A percentile compares a stretch with the other conserved stretches of the same genome.
phyloP scores from a whole-genome alignment of 2,329 filamentous ascomycete species.

The Hymenoscyphus repandus region DNA sequence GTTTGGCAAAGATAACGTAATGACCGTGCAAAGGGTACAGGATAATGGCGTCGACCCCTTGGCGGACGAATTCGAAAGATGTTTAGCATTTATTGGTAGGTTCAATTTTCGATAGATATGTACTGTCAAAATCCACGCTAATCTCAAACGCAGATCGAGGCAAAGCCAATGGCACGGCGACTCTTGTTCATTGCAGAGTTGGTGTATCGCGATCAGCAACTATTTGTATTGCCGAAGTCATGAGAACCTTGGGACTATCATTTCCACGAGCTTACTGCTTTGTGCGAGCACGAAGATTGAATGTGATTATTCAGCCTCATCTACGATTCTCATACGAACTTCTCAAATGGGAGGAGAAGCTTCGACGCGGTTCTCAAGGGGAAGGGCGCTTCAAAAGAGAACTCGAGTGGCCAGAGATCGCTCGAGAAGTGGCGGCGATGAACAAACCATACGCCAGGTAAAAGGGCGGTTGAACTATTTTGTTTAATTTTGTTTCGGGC shows the following conservation, averaged over 20 bases:
- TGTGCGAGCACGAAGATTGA: conserved; percentile 83
- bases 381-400: conserved; percentile 60
- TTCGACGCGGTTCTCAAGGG: conserved; percentile 40
- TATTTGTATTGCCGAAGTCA: conserved; percentile 98
- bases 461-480: background rate
- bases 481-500: conserved; percentile 1
- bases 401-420: conserved; percentile 84
- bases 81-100: conserved; percentile 88
- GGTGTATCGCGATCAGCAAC: conserved; percentile 94
- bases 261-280: conserved; percentile 95
- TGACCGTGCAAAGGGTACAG: conserved; percentile 80
- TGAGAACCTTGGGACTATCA: conserved; percentile 73
- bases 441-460: conserved; percentile 85
- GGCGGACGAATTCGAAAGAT: conserved; percentile 77
- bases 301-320: conserved; percentile 98
- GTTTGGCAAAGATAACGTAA: conserved; percentile 75
- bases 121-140: conserved; percentile 1
- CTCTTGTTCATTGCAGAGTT: conserved; percentile 92
- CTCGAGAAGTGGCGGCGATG: conserved; percentile 89
- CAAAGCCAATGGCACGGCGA: conserved; percentile 70
- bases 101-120: conserved; percentile 14
- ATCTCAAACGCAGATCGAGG: conserved; percentile 60
- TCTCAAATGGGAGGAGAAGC: conserved; percentile 87
- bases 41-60: conserved; percentile 96
- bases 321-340: conserved; percentile 92